Evolutionary conservation across 495 filamentous ascomycete genomes (phyloP), one percentile per base, ranked within the genome.

Genomic region (Cryomyces minteri): DNA sequence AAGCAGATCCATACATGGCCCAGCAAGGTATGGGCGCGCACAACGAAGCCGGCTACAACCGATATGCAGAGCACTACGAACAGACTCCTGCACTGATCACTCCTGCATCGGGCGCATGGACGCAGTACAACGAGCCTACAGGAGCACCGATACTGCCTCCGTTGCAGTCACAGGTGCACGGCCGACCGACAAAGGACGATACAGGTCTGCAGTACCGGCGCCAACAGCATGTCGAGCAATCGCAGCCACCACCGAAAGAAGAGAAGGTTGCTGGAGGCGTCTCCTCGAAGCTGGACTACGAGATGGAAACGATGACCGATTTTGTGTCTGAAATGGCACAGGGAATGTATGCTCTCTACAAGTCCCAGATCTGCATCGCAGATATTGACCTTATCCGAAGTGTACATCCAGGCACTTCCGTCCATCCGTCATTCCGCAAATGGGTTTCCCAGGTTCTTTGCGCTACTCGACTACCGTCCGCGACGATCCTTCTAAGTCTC

Each of bases 231-330:
- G 31, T 32, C 18, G 44, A 56, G 44, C 52, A 48, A 37, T 44
- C 43, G 41, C 36, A 46, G 12, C 50, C 44, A 43, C 48, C 41
- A n/a, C 39, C 51, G 6, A 64, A 64, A 46, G 62, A 60, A 28
- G 62, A 64, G 45, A 66, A 63, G 46, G 46, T 59, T 33, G 54
- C 55, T 37, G 90, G 90, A 66, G 90, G 90, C 53, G 92, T 99
- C 36, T 88, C 90, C 54, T 84, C 84, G 45, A 80, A 92, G 62
- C 74, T 99, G 60, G 92, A 99, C 68, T 99, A 99, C 63, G 90
- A 96, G 60, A 90, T 96, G 77, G 87, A 94, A 52, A 71, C 84
- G 61, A 99, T 96, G 87, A 82, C 87, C 45, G 88, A 95, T 57
- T 99, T 94, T 66, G 90, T 99, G 58, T 79, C 86, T 43, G 83